Evolutionary conservation across 2,329 filamentous ascomycete species (phyloP).

Genomic region (Botrytis elliptica): DNA sequence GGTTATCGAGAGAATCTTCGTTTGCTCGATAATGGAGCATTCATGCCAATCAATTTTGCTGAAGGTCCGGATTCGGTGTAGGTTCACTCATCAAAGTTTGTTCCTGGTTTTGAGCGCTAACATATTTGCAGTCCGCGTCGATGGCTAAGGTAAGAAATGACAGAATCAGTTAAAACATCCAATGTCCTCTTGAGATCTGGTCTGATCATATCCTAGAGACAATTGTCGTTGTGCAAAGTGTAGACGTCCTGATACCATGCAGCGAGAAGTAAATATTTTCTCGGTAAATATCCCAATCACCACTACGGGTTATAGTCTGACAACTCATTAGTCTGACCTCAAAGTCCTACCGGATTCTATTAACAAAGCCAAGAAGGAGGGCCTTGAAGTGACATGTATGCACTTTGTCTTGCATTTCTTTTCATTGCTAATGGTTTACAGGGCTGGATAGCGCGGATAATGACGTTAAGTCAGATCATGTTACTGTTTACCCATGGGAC

Average conservation of each 20-base stretch:
- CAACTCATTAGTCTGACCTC: background rate
- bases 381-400: slow-evolving; percentile 53
- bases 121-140: slow-evolving; percentile 41
- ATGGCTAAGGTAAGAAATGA: slow-evolving; percentile 41
- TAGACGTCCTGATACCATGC: slow-evolving; percentile 67
- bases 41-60: background rate
- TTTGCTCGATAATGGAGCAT: background rate
- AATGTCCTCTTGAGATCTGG: background rate
- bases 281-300: slow-evolving; percentile 34
- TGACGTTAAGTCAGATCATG: slow-evolving; percentile 56
- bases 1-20: slow-evolving; percentile 8
- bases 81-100: background rate
- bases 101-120: background rate
- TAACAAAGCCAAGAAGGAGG: slow-evolving; percentile 30
- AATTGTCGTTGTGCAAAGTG: slow-evolving; percentile 69
- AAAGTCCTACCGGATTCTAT: background rate
- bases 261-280: slow-evolving; percentile 68
- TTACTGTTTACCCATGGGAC: slow-evolving; percentile 63
- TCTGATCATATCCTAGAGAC: slow-evolving; percentile 47
- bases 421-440: slow-evolving; percentile 39
- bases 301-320: background rate
- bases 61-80: slow-evolving; percentile 3
- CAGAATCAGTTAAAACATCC: background rate
- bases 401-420: background rate
- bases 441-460: slow-evolving; percentile 47